Base-by-base conservation (phyloP, 768 basidiomycete species). In the Rhodotorula babjevae region DNA sequence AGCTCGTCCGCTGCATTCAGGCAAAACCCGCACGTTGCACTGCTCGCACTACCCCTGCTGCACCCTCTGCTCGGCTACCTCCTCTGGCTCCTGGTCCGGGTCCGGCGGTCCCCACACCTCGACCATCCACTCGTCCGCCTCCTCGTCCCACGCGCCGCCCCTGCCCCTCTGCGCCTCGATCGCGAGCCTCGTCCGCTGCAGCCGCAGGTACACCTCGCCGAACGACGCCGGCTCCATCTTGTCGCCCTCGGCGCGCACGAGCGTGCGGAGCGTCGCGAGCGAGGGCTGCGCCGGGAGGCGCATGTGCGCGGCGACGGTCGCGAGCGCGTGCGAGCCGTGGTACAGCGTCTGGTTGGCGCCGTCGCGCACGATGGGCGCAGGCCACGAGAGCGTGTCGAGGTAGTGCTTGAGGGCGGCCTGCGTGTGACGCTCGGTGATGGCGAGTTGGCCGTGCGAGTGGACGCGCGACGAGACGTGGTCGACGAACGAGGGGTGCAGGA, bases 401-500 rank as follows among this genome's bases (percentile, higher is more conserved):
- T 50, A 63, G 2, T n/a, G 7, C 8, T 23, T 3, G 11, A 61
- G 59, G n/a, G n/a, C n/a, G n/a, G n/a, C n/a, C n/a, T n/a, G n/a
- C n/a, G n/a, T n/a, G n/a, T n/a, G n/a, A n/a, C n/a, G n/a, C n/a
- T n/a, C n/a, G n/a, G n/a, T 4, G 44, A 47, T 4, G 44, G 65
- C 33, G 55, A 21, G 29, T 12, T 55, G 3, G 53, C 60, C 60
- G 15, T 46, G 60, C 23, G 19, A n/a, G 19, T 47, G 59, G 50
- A 27, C 19, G 2, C n/a, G 15, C 21, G 47, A 53, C n/a, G 50
- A 19, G 50, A 75, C 55, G 47, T 75, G 74, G n/a, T 65, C 67
- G 69, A 75, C 44, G 36, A 75, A 69, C 15, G 70, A 36, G 7
- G 67, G 56, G 18, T 61, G 61, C 50, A 75, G 23, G 33, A 75